Conservation (phyloP, 257 asterid species). For the Nicotiana benthamiana region DNA sequence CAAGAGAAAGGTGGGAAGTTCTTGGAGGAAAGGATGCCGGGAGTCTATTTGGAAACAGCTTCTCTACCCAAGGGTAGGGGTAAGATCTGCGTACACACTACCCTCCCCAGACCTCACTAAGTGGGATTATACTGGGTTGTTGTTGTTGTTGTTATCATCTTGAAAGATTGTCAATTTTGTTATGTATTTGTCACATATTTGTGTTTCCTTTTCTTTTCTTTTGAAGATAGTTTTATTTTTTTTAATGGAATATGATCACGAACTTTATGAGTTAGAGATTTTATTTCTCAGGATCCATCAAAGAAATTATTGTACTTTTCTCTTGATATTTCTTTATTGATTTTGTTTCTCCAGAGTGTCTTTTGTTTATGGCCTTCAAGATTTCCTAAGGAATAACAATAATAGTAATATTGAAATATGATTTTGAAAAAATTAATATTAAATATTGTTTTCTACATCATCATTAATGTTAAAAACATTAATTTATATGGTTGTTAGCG, state of each 20-base stretch:
- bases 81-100: no score
- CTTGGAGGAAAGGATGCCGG: no score
- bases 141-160: no score
- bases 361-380: not conserved
- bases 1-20: no score
- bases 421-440: not conserved
- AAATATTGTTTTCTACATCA: not conserved
- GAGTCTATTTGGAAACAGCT: no score
- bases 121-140: no score
- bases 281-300: not conserved
- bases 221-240: not conserved
- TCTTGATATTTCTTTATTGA: not conserved
- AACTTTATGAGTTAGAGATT: not conserved
- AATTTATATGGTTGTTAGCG: not conserved
- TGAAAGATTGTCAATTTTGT: not conserved
- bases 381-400: not conserved
- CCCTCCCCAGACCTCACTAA: no score
- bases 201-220: not conserved
- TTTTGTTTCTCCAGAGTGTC: not conserved
- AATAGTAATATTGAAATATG: not conserved
- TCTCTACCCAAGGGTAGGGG: no score
- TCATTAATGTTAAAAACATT: not conserved
- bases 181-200: not conserved
- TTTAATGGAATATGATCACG: not conserved
- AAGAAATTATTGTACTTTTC: not conserved